Base-by-base conservation (phyloP, 1,139 yeast genomes). In the Yamadazyma membranifaciens region DNA sequence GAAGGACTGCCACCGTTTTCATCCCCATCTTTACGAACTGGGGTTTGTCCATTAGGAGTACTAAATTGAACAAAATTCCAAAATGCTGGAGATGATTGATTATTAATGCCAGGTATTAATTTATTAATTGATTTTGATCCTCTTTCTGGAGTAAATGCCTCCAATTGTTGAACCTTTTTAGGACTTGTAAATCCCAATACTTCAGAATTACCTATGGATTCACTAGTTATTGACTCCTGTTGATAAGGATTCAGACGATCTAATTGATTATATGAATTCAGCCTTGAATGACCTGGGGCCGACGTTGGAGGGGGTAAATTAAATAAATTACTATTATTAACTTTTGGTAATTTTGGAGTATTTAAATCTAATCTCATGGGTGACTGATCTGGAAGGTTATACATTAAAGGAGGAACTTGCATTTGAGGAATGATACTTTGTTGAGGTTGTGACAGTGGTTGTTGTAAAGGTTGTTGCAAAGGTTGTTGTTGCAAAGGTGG, bases 81-180 rank as follows among this genome's bases (percentile, higher is more conserved):
- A 44, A 83, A 75, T 10, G 91, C 88, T 2, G 92, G 89, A 1
- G 87, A 80, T 14, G 78, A 71, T 52, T 75, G 81, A 49, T 68
- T 67, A 41, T 56, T 62, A 32, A 46, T 37, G 1, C 60, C 63
- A 7, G 62, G 56, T 20, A 52, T 45, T 16, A 34, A n/a, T 31
- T 48, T 36, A 41, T 54, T 48, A 33, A 53, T 60, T 33, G 61
- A 61, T 36, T 72, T 69, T 22, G 78, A 71, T 1, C 92, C 92
- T 37, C 94, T 64, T 51, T 85, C 94, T 1, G 95, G 94, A 0
- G 95, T 86, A 52, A 83, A 85, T 1, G 94, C 92, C 57, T 85
- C 94, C 45, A 83, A 66, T 6, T 87, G 87, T 24, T 78, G 70
- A 13, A 80, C 73, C 40, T 78, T 78, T 54, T 79, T 83, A 6